These are phyloP conservation scores for Adansonia madagascariensis DNA, from an alignment of 441 rosid genomes.

Conservation along the genomic window DNA sequence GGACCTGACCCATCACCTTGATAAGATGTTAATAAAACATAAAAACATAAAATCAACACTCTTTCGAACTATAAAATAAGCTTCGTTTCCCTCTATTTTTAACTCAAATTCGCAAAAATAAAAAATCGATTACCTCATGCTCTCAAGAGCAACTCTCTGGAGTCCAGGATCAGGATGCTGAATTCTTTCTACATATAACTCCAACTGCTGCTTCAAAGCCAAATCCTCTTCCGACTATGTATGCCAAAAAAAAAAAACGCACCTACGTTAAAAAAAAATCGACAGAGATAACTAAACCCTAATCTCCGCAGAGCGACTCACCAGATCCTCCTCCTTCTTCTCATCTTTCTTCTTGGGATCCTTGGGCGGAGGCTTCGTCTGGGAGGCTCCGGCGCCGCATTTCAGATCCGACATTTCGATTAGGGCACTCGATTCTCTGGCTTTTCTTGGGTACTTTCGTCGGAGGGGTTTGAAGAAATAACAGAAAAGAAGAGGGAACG, in stretches of 20 bases:
- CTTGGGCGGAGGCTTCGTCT: conserved; percentile 74
- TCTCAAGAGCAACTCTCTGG: conserved; percentile 87
- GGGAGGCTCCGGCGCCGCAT: conserved; percentile 47
- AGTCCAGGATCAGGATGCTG: conserved; percentile 81
- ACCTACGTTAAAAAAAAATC: not conserved
- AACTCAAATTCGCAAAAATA: conserved; percentile 1
- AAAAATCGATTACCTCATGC: conserved; percentile 70
- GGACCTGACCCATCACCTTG: not conserved
- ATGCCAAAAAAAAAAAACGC: conserved; percentile 3
- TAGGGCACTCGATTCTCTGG: not conserved
- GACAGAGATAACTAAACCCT: not conserved
- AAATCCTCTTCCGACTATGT: conserved; percentile 89
- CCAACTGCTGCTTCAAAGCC: conserved; percentile 87
- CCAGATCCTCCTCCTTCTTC: conserved; percentile 86
- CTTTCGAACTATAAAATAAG: not conserved
- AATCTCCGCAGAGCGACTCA: conserved; percentile 30
- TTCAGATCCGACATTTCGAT: conserved; percentile 44
- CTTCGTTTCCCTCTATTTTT: not conserved
- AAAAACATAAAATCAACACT: not conserved
- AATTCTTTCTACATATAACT: conserved; percentile 84
- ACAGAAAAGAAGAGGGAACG: not conserved
- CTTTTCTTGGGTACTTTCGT: not conserved
- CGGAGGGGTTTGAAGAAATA: conserved; percentile 11
- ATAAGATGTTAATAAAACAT: not conserved
- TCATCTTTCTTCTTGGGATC: conserved; percentile 87